Base-by-base conservation (phyloP, 345 rosid species). In the Salix viminalis region DNA sequence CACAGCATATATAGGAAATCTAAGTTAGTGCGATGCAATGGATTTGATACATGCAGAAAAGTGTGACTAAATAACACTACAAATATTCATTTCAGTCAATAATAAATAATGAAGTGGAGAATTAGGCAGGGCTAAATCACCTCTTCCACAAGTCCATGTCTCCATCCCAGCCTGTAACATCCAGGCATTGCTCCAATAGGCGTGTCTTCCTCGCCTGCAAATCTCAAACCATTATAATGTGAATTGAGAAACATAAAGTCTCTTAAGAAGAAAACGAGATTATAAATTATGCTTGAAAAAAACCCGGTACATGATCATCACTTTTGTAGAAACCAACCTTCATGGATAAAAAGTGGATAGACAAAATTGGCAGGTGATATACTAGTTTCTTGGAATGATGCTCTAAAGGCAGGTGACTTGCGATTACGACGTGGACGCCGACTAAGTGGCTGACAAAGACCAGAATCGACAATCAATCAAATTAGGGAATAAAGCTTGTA, bases 131-230 rank as follows among this genome's bases (percentile, higher is more conserved):
- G 65, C 65, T 7, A 58, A 78, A 76, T 74, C 70, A 95, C 98
- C 96, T 95, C 97, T 82, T 90, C 83, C 36, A 95, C 79, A 21
- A 95, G 97, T 2, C 99, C 99, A 80, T 89, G 92, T 77, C 98
- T 90, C 99, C 99, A 94, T 21, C 98, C 97, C 81, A 94, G 97
- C 86, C 98, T 91, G 48, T 88, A 93, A 81, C 98, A 95, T 76
- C 99, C 98, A 12, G 99, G 99, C 99, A 95, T 95, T 30, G 99
- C 99, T 83, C 99, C 99, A 84, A 95, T 95, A 52, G 97, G 99
- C 1, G 97, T 88, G 76, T 95, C 99, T 74, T 95, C 98, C 83
- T 89, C 94, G 66, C 98, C 98, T 92, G 84, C 76, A 84, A 80
- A 69, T 65, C 46, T 70, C 61, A 67, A 48, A 48, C 72, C 37